Base-by-base conservation (phyloP, 495 filamentous ascomycete species). In the Oidiodendron maius region DNA sequence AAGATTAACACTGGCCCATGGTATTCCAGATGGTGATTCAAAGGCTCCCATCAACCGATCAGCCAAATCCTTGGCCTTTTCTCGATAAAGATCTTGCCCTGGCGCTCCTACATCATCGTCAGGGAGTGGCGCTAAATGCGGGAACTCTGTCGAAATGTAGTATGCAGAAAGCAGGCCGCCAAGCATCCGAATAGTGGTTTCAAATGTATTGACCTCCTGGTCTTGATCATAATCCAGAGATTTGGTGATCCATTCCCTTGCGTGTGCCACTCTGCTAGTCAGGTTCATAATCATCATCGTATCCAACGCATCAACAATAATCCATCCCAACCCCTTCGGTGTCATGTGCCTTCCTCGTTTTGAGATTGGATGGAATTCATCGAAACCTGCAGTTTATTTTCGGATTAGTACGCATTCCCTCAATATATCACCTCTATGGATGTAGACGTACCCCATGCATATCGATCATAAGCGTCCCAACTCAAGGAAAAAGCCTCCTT, bases 211-310 rank as follows among this genome's bases (percentile, higher is more conserved):
- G 32, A 99, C 94, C 56, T 97, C 89, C 53, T 94, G 89, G 53
- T 96, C 75, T 59, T 96, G 88, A 47, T 96, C 81, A 63, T 94
- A 97, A 13, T 78, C 80, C 46, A 97, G 69, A 1, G 78, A 79
- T 10, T 78, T 83, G n/a, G 87, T 72, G 40, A 99, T 82, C 93
- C 93, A 99, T 56, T 95, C 77, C 25, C 90, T 78, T 34, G 93
- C 91, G 60, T 93, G 84, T 21, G 80, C 75, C 22, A 99, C 78
- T 48, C 89, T 79, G 17, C 79, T 87, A 10, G 93, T 96, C 38
- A 95, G 71, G 59, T 99, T 99, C 93, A 99, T 99, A 45, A 99
- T 68, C 71, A 99, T 97, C 74, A 97, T 70, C 13, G 93, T 97
- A 63, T 99, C 93, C 38, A 99, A 70, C 38, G 90, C 81, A 68